phyloP scores from a whole-genome alignment of 331 rosid species.

The Arachis monticola region DNA sequence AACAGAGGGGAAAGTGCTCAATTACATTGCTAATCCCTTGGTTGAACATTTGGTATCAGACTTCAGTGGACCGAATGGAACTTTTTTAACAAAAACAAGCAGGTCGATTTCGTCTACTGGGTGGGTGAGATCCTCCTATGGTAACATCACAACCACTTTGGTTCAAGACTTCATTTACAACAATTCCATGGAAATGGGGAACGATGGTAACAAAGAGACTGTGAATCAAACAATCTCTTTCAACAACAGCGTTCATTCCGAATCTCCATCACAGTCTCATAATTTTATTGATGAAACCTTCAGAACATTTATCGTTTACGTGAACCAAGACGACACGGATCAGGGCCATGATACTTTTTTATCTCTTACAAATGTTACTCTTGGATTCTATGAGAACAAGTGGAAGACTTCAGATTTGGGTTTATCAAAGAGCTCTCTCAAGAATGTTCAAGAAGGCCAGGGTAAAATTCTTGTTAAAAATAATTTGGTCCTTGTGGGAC shows the following conservation, averaged over 20 bases:
- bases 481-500: conserved; percentile 58
- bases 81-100: conserved; percentile 47
- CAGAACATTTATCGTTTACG: conserved; percentile 50
- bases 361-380: conserved; percentile 50
- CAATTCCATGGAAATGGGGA: conserved; percentile 60
- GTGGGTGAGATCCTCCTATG: conserved; percentile 80
- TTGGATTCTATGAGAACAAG: conserved; percentile 61
- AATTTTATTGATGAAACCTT: conserved; percentile 35
- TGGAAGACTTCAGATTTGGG: conserved; percentile 37
- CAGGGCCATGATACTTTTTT: conserved; percentile 42
- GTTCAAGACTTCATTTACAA: conserved; percentile 54
- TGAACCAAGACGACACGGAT: conserved; percentile 43
- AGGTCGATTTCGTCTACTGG: conserved; percentile 61
- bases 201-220: conserved; percentile 54
- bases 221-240: conserved; percentile 64
- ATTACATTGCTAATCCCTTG: conserved; percentile 49
- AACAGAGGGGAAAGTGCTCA: conserved; percentile 55
- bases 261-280: conserved; percentile 36
- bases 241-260: conserved; percentile 49
- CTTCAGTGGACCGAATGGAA: conserved; percentile 65
- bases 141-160: conserved; percentile 64
- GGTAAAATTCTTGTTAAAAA: conserved; percentile 63
- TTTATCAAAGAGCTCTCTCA: conserved; percentile 51
- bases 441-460: conserved; percentile 69
- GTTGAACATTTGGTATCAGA: conserved; percentile 48